Evolutionary conservation across 2,329 filamentous ascomycete species (phyloP), one percentile per base, ranked within the genome.

Genomic region (Diaporthe sp.): DNA sequence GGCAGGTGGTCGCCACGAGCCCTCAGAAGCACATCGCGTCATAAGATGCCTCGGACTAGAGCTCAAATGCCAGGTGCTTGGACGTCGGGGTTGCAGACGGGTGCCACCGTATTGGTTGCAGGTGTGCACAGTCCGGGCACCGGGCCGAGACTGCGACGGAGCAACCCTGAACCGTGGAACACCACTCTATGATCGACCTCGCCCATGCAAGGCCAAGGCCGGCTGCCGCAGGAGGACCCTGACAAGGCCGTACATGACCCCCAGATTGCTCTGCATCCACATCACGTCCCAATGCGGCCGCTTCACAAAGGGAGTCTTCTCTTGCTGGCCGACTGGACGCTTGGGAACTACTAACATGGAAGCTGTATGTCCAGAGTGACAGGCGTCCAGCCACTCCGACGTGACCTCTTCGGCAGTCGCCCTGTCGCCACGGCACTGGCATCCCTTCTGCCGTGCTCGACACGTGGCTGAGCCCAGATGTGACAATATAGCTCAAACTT

Each of bases 381-480:
- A 15, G 65, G 62, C 62, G 46, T 68, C 62, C 31, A 67, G 17
- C 31, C n/a, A n/a, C 28, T 25, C 62, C 62, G 46, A 55, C 31
- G 65, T 42, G 49, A 42, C 34, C n/a, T 19, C 34, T 55, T 39
- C 65, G 65, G 65, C 65, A 70, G 49, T 70, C 65, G 65, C 42
- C 42, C 42, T 19, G 42, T 44, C 44, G 44, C 61, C 49, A 70
- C 65, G 65, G 65, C 65, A 72, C 71, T 51, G 70, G 44, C 49
- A 44, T 37, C 53, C 51, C 65, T 65, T 73, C 70, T 73, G 49
- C 74, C 60, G 70, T 37, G 42, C 62, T 31, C 51, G 25, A 61
- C 74, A 75, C 74, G 74, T 75, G 74, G 74, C 74, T 60, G 31
- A 31, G 70, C 25, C 70, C 44, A 46, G 70, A 42, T 70, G 49